Evolutionary conservation across 192 early-diverging fungal species (phyloP).

Genomic region (Irineochytrium annulatum): DNA sequence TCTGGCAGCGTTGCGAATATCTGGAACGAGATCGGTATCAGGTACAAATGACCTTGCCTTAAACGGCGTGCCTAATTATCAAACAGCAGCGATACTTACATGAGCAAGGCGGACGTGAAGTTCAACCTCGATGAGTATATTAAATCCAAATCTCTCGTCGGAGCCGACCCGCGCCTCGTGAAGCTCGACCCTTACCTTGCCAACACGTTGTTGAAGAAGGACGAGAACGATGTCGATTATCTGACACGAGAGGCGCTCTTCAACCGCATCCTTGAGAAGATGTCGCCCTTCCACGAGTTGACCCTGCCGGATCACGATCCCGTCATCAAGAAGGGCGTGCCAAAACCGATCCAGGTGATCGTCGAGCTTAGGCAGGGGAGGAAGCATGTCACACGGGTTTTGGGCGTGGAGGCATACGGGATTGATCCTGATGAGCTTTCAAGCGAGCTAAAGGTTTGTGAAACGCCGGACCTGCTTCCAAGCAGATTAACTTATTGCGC

Average conservation of each 20-base stretch:
- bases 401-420: conserved; percentile 57
- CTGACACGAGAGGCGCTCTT: conserved; percentile 58
- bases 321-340: conserved; percentile 42
- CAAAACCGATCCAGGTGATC: conserved; percentile 47
- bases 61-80: conserved; percentile 31
- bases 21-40: conserved; percentile 29
- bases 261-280: conserved; percentile 36
- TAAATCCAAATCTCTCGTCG: conserved; percentile 50
- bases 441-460: conserved; percentile 49
- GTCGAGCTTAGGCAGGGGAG: conserved; percentile 60
- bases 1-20: conserved; percentile 8
- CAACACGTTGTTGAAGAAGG: conserved; percentile 64
- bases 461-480: too few relatives aligned
- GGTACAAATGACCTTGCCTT: conserved; percentile 31
- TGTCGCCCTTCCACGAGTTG: conserved; percentile 53
- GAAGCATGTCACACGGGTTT: conserved; percentile 63
- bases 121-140: conserved; percentile 60
- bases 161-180: conserved; percentile 39
- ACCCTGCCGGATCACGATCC: conserved; percentile 43
- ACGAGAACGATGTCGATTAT: conserved; percentile 53
- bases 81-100: conserved; percentile 51
- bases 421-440: conserved; percentile 60
- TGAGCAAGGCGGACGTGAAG: conserved; percentile 56
- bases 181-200: conserved; percentile 64
- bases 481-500: too few relatives aligned